phyloP scores from a whole-genome alignment of 2,329 filamentous ascomycete genomes.

The Neofusicoccum laricinum region DNA sequence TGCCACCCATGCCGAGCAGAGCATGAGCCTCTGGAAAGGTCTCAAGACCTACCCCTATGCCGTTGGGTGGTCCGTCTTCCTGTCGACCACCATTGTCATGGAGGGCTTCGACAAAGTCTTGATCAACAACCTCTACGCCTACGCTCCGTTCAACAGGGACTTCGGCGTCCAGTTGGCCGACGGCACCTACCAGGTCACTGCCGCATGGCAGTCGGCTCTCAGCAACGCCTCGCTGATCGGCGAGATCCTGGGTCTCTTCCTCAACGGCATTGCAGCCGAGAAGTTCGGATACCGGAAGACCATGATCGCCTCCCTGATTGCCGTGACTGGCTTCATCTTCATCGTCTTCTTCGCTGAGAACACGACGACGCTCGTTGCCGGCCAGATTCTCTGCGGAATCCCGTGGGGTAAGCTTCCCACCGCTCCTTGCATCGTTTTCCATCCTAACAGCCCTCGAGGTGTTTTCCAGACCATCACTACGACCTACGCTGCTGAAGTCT shows the following conservation, averaged over 20 bases:
- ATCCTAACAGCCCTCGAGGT: neutral
- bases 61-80: constrained; percentile 75
- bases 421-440: neutral
- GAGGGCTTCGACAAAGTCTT: constrained; percentile 81
- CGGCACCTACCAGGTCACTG: constrained; percentile 40
- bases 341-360: constrained; percentile 47
- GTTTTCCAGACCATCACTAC: constrained; percentile 47
- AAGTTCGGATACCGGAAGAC: constrained; percentile 44
- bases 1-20: neutral
- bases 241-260: constrained; percentile 43
- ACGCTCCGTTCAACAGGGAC: constrained; percentile 42
- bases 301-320: constrained; percentile 39
- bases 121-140: constrained; percentile 70
- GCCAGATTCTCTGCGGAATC: constrained; percentile 44
- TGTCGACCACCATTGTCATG: constrained; percentile 87
- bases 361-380: constrained; percentile 39
- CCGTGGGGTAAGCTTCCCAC: constrained; percentile 33
- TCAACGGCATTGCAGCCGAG: constrained; percentile 46
- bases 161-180: constrained; percentile 37
- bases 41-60: constrained; percentile 70
- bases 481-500: constrained; percentile 56
- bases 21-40: neutral
- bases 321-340: constrained; percentile 41
- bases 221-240: constrained; percentile 46
- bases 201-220: constrained; percentile 44